Conservation (phyloP, 345 rosid species). For the Pistacia integerrima region DNA sequence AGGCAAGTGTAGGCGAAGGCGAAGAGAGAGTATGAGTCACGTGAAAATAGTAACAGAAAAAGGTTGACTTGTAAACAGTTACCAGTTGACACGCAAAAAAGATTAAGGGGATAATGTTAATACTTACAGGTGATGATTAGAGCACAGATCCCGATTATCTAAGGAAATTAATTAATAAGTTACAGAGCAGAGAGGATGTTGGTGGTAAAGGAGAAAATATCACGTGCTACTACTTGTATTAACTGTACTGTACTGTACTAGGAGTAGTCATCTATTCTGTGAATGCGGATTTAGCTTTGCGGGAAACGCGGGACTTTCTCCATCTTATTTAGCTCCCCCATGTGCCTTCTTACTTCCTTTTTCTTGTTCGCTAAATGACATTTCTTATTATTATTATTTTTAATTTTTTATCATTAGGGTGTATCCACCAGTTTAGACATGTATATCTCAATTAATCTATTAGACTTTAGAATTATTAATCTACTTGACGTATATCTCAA, state of each 20-base stretch:
- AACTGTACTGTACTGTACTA: neutral
- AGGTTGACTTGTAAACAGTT: conserved; percentile 27
- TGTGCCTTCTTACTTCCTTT: conserved; percentile 17
- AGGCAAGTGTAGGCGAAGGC: neutral
- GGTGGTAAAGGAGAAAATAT: conserved; percentile 33
- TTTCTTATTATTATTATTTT: too few species aligned
- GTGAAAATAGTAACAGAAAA: conserved; percentile 8
- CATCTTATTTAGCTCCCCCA: conserved; percentile 6
- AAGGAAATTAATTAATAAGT: neutral
- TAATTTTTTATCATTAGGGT: too few species aligned
- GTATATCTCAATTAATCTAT: too few species aligned
- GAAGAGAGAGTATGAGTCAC: neutral
- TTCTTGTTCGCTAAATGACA: neutral
- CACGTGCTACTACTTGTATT: conserved; percentile 33
- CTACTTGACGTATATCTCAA: too few species aligned
- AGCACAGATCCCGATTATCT: conserved; percentile 52
- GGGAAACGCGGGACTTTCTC: conserved; percentile 33
- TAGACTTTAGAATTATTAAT: too few species aligned
- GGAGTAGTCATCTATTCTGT: neutral
- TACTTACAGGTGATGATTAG: conserved; percentile 48
- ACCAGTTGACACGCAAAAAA: neutral
- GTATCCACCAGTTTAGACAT: too few species aligned
- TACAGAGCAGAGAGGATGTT: conserved; percentile 27
- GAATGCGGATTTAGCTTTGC: conserved; percentile 13
- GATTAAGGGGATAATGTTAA: conserved; percentile 2